phyloP scores from a whole-genome alignment of 2,329 filamentous ascomycete genomes.

The Fusarium mangiferae region DNA sequence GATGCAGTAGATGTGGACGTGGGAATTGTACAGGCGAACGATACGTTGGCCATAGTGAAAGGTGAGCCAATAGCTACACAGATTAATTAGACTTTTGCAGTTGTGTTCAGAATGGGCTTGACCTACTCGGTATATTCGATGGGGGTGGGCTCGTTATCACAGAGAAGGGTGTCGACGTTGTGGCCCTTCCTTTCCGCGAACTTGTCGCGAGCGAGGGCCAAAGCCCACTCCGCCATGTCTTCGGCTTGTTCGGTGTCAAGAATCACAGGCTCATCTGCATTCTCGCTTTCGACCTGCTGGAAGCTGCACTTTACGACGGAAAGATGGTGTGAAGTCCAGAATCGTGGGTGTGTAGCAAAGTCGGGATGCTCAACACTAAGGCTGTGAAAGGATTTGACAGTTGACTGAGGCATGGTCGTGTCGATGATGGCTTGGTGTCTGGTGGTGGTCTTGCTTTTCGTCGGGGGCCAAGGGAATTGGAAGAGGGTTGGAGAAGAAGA shows the following conservation, averaged over 20 bases:
- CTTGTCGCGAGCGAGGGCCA: neutral
- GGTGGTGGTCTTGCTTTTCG: too few species aligned
- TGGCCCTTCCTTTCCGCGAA: too few species aligned
- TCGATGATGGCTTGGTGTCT: neutral
- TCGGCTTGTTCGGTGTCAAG: neutral
- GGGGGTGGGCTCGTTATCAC: neutral
- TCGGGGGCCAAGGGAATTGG: too few species aligned
- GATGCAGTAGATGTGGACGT: accelerated
- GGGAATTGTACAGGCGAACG: neutral
- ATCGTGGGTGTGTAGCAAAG: neutral
- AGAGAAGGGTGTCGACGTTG: neutral
- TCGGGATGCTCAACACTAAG: neutral
- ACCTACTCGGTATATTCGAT: neutral
- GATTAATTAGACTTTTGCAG: neutral
- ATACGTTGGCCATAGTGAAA: neutral
- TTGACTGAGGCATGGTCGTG: neutral
- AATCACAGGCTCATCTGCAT: accelerated
- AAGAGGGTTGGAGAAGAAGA: neutral
- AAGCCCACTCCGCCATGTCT: accelerated
- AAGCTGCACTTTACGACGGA: neutral
- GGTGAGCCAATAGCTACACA: neutral
- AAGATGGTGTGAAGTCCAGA: neutral
- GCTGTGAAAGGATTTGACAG: neutral
- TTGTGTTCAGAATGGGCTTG: neutral
- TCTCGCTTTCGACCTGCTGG: neutral